A percentile compares a stretch with the other conserved stretches of the same genome.
These are phyloP conservation scores for Monosporozyma yasuniensis DNA, from an alignment of 805 yeast species.

Conservation along the genomic window DNA sequence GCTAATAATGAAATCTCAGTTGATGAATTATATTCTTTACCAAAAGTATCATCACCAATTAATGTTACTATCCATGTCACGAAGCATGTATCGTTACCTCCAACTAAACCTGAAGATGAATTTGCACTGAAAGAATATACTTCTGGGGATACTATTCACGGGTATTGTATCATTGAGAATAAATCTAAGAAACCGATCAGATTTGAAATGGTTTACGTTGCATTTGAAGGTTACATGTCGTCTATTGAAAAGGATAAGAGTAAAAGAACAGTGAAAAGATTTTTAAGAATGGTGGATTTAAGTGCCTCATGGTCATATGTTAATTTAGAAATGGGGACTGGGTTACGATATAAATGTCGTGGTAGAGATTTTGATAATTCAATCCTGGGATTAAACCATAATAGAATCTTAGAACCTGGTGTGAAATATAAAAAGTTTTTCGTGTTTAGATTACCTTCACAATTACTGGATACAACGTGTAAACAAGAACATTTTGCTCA, in stretches of 20 bases:
- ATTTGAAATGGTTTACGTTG: slow-evolving; percentile 50
- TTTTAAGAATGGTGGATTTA: slow-evolving; percentile 43
- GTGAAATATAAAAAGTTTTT: slow-evolving; percentile 46
- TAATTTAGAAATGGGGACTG: slow-evolving; percentile 40
- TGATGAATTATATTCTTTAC: slow-evolving; percentile 19
- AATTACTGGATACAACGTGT: slow-evolving; percentile 45
- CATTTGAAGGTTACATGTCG: slow-evolving; percentile 44
- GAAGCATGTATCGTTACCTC: slow-evolving; percentile 16
- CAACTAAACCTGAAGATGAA: slow-evolving; percentile 22
- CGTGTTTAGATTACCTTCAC: slow-evolving; percentile 46
- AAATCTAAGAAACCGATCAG: slow-evolving; percentile 34
- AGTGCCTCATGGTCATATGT: slow-evolving; percentile 43
- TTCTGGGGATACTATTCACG: slow-evolving; percentile 48
- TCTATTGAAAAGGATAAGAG: slow-evolving; percentile 11
- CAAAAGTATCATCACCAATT: slow-evolving; percentile 13
- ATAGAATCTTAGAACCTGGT: slow-evolving; percentile 39
- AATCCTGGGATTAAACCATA: slow-evolving; percentile 35
- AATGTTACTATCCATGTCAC: slow-evolving; percentile 19
- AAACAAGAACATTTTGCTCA: slow-evolving; percentile 32
- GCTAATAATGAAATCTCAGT: slow-evolving; percentile 13
- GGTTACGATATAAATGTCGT: slow-evolving; percentile 22
- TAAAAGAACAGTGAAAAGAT: slow-evolving; percentile 25
- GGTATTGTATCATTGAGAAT: slow-evolving; percentile 40
- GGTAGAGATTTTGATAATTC: slow-evolving; percentile 24
- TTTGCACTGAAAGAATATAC: slow-evolving; percentile 37